Evolutionary conservation across 228 moss, liverwort and hornwort genomes (phyloP).

Genomic region (Sphagnum magellanicum): DNA sequence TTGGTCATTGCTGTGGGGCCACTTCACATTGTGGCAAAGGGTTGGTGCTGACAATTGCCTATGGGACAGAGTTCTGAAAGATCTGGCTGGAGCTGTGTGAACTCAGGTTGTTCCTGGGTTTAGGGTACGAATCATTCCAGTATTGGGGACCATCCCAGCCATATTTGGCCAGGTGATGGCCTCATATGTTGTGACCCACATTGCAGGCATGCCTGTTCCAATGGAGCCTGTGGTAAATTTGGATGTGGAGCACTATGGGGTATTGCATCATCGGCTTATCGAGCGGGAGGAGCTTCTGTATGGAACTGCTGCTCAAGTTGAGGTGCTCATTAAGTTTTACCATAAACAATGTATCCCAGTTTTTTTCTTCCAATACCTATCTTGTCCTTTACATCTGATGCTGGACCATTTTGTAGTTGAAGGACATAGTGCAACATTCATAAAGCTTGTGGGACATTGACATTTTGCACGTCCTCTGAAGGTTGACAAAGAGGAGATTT

Average conservation of each 20-base stretch:
- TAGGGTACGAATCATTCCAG: conserved; percentile 95
- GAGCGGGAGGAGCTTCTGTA: conserved; percentile 87
- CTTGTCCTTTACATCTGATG: too few species aligned
- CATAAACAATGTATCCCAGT: neutral
- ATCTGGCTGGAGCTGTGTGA: conserved; percentile 4
- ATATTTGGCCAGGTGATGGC: conserved; percentile 99
- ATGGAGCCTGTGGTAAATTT: conserved; percentile 91
- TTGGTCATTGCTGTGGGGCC: neutral
- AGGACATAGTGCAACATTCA: too few species aligned
- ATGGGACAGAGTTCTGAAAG: neutral
- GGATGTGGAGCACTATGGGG: conserved; percentile 88
- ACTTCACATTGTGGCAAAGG: neutral
- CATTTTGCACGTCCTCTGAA: conserved; percentile 10
- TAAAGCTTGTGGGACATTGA: too few species aligned
- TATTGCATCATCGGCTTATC: conserved; percentile 73
- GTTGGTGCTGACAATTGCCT: neutral
- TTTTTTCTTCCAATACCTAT: too few species aligned
- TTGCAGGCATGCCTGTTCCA: conserved; percentile 75
- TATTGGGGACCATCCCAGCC: conserved; percentile 95
- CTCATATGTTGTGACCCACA: conserved; percentile 83
- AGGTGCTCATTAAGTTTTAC: conserved; percentile 29
- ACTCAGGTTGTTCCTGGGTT: conserved; percentile 95
- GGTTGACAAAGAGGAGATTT: conserved; percentile 97
- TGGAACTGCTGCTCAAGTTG: conserved; percentile 80
- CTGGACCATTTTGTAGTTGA: too few species aligned